Evolutionary conservation across 2,329 filamentous ascomycete species (phyloP), one percentile per base, ranked within the genome.

Genomic region (Diplocarpon rosae): DNA sequence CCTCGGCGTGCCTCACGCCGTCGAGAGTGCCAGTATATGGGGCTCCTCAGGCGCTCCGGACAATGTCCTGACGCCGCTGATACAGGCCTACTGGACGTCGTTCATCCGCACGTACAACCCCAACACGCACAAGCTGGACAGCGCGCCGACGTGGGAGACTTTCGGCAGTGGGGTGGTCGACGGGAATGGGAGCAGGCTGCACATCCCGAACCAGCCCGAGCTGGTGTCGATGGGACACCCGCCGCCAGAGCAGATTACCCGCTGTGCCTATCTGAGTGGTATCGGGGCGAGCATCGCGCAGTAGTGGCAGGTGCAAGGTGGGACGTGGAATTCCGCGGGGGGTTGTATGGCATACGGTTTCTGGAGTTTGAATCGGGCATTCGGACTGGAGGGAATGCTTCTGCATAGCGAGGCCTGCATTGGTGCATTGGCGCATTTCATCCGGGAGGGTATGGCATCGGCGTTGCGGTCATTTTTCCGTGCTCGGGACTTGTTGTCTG

Each of bases 21-120:
- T 77, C 8, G 83, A 89, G 58, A 51, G 78, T 0, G 70, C 73
- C 39, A 78, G 80, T 0, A 76, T 89, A 40, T 87, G 77, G 66
- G 83, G 83, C 2, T 79, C 73, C 37, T 86, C 85, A 53, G 59
- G 60, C 7, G 58, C 65, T 0, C 62, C 63, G 12, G 86, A 87
- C 51, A 70, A 65, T 1, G 57, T 58, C 0, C 76, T 83, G 5
- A 69, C 83, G 1, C 68, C 73, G 0, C 63, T 82, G 0, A 72
- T 83, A 24, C 80, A 85, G 56, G 72, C 69, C 0, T 89, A 87
- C 61, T 88, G 82, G 81, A 75, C 78, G 1, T 84, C 78, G 51
- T 89, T 89, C 58, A 77, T 89, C 48, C 65, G 73, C 20, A 69
- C 68, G 0, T 69, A 77, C 31, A 68, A 89, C 59, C 84, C 84